phyloP scores from a whole-genome alignment of 2,329 filamentous ascomycete genomes.

The Verticillium alfalfae region DNA sequence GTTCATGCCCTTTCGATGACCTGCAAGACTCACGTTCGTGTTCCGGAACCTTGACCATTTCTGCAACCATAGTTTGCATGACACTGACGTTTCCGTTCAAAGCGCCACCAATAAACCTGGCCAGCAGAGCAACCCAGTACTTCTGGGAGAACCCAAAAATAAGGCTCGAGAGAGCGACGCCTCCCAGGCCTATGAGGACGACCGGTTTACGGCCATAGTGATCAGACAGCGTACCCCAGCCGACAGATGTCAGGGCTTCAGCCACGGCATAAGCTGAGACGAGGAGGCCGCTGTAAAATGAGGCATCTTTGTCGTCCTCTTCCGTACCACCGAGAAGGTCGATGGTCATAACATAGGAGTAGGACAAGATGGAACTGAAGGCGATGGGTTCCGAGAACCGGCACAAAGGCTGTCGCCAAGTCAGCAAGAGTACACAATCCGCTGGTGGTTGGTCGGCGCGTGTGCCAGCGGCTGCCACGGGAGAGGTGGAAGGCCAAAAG shows the following conservation, averaged over 20 bases:
- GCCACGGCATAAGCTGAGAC: slow-evolving; percentile 37
- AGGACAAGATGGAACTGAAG: slow-evolving; percentile 38
- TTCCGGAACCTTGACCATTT: slow-evolving; percentile 33
- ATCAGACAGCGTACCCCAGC: slow-evolving; percentile 35
- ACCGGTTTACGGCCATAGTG: slow-evolving; percentile 26
- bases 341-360: slow-evolving; percentile 34
- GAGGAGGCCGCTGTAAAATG: slow-evolving; percentile 45
- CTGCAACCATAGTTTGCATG: slow-evolving; percentile 35
- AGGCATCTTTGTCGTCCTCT: slow-evolving; percentile 25
- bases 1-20: not conserved
- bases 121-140: slow-evolving; percentile 36
- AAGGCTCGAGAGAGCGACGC: slow-evolving; percentile 29
- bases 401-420: slow-evolving; percentile 30
- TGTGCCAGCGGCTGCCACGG: not conserved
- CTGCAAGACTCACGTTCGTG: slow-evolving; percentile 25
- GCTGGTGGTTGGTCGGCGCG: not conserved
- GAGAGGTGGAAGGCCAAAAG: not conserved
- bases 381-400: slow-evolving; percentile 39
- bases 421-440: not conserved
- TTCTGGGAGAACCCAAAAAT: slow-evolving; percentile 32
- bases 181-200: slow-evolving; percentile 21
- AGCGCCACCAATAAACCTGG: slow-evolving; percentile 30
- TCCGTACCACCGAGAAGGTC: slow-evolving; percentile 25
- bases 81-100: slow-evolving; percentile 33
- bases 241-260: slow-evolving; percentile 33